Evolutionary conservation across 139 green algal species (phyloP).

Genomic region (Zygnema circumcarinatum): DNA sequence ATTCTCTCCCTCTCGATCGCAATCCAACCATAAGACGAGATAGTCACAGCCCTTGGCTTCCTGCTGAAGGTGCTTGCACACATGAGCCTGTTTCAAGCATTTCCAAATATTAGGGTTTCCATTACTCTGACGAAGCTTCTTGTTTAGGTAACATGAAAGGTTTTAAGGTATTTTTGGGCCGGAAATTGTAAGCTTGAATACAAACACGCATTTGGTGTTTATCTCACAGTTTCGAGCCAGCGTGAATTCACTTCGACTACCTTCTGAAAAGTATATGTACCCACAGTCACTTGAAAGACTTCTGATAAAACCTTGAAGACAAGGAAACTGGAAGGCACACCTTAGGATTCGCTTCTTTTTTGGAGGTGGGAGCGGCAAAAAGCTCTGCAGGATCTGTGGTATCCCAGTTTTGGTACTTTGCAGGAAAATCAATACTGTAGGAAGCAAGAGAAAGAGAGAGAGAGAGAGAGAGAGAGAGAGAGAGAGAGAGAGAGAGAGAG

Average conservation of each 20-base stretch:
- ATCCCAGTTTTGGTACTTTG: conserved; percentile 83
- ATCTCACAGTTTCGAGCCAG: no score
- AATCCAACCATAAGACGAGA: conserved; percentile 97
- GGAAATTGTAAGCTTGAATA: no score
- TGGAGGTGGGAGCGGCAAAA: conserved; percentile 82
- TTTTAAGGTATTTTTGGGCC: no score
- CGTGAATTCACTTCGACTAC: no score
- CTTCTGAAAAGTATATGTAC: no score
- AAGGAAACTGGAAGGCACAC: no score
- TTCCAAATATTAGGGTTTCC: background rate
- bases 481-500: no score
- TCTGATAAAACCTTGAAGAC: no score
- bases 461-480: background rate
- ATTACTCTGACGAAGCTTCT: background rate
- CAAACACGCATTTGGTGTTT: no score
- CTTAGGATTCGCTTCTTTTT: conserved; percentile 88
- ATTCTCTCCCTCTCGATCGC: conserved; percentile 96
- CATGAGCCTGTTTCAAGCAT: conserved; percentile 66
- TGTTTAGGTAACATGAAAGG: no score
- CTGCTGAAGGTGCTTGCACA: conserved; percentile 78
- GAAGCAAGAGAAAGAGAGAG: no score
- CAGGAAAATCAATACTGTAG: conserved; percentile 84
- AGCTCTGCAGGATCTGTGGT: conserved; percentile 79
- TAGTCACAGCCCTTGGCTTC: conserved; percentile 70
- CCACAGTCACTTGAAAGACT: no score